Evolutionary conservation across 345 rosid genomes (phyloP).

Genomic region (Aquilaria malaccensis): DNA sequence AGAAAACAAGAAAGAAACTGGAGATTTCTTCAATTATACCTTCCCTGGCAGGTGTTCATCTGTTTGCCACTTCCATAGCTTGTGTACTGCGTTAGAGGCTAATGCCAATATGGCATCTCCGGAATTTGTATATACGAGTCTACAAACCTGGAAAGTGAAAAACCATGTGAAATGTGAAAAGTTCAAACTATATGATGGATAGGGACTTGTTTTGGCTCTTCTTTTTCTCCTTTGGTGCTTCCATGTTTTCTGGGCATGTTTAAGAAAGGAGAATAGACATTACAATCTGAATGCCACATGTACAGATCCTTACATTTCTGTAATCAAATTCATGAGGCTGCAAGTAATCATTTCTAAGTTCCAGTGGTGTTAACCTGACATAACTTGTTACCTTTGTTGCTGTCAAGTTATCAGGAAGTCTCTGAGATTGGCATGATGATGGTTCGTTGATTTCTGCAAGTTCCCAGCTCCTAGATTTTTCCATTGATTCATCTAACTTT

Average conservation of each 20-base stretch:
- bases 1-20: conserved; percentile 6
- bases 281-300: neutral
- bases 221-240: too few species aligned
- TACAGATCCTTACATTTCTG: conserved; percentile 4
- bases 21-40: conserved; percentile 24
- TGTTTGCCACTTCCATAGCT: conserved; percentile 71
- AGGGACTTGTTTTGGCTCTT: too few species aligned
- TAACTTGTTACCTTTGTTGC: conserved; percentile 45
- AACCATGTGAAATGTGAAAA: conserved; percentile 8
- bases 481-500: conserved; percentile 53
- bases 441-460: conserved; percentile 67
- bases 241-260: neutral
- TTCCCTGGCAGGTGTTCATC: conserved; percentile 49
- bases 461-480: conserved; percentile 59
- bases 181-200: neutral
- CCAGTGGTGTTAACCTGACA: neutral
- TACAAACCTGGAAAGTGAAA: conserved; percentile 35
- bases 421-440: conserved; percentile 58
- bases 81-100: conserved; percentile 52
- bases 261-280: neutral
- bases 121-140: conserved; percentile 51
- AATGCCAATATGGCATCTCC: conserved; percentile 55
- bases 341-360: neutral
- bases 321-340: neutral
- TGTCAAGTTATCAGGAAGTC: conserved; percentile 50